Conservation (phyloP, 1,284 basidiomycete genomes). For the Fomes fomentarius region DNA sequence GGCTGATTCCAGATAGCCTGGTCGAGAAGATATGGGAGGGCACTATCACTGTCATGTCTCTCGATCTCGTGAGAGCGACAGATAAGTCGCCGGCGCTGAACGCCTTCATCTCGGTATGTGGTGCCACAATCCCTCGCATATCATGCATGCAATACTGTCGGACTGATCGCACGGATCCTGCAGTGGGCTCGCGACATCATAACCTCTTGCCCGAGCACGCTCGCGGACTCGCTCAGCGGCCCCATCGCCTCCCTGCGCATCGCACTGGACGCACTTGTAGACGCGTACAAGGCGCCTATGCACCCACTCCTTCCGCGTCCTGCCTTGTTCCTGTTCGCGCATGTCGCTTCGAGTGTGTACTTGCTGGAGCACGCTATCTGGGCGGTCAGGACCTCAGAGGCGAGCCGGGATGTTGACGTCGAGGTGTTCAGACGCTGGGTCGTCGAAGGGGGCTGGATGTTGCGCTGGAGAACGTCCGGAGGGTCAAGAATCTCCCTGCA, state of each 20-base stretch:
- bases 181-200: constrained; percentile 60
- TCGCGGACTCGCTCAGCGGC: constrained; percentile 32
- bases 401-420: constrained; percentile 43
- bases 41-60: constrained; percentile 66
- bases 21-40: constrained; percentile 89
- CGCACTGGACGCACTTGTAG: constrained; percentile 40
- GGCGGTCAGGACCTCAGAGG: constrained; percentile 43
- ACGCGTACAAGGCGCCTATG: constrained; percentile 41
- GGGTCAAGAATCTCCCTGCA: constrained; percentile 29
- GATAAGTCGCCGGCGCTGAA: constrained; percentile 41
- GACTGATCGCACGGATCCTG: constrained; percentile 7
- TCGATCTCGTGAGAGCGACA: constrained; percentile 66
- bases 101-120: constrained; percentile 41
- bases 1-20: constrained; percentile 62
- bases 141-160: too few species aligned
- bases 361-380: constrained; percentile 71
- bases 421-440: constrained; percentile 65
- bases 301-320: constrained; percentile 55
- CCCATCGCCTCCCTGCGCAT: constrained; percentile 37
- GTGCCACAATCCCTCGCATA: background rate
- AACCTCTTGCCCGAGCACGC: constrained; percentile 40
- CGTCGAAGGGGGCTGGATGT: constrained; percentile 49
- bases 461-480: constrained; percentile 46
- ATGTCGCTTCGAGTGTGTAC: constrained; percentile 52
- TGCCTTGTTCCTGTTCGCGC: constrained; percentile 58